phyloP scores from a whole-genome alignment of 2,329 filamentous ascomycete species.

The Aspergillus nomiae region DNA sequence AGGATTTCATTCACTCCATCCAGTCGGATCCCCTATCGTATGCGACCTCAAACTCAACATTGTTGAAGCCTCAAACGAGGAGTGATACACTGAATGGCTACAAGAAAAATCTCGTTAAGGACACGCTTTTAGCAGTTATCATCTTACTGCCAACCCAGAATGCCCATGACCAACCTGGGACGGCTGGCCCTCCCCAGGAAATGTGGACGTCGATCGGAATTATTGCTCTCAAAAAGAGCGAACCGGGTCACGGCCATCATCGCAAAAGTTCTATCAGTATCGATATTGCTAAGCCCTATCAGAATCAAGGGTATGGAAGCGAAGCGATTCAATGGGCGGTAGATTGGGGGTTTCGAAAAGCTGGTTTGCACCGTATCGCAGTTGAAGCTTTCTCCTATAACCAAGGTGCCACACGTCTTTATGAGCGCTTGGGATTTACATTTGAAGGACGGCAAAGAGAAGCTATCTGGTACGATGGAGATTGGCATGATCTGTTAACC shows the following conservation, averaged over 20 bases:
- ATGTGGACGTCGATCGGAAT: background rate
- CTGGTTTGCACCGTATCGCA: slow-evolving; percentile 11
- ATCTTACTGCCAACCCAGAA: background rate
- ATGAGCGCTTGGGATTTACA: slow-evolving; percentile 16
- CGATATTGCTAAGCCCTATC: slow-evolving; percentile 5
- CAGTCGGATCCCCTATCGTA: background rate
- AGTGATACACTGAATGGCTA: background rate
- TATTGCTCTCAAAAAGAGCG: background rate
- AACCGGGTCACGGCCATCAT: background rate
- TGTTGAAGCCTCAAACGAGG: background rate
- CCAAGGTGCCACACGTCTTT: slow-evolving; percentile 9
- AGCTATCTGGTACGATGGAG: slow-evolving; percentile 9
- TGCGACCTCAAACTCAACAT: background rate
- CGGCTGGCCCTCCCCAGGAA: background rate
- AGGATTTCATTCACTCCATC: slow-evolving; percentile 11
- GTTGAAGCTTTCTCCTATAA: slow-evolving; percentile 14
- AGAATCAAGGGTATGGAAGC: slow-evolving; percentile 12
- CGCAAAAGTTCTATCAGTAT: slow-evolving; percentile 7
- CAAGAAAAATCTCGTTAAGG: background rate
- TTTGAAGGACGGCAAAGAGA: slow-evolving; percentile 19
- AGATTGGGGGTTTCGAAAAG: slow-evolving; percentile 15
- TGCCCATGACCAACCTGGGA: background rate
- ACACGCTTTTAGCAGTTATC: background rate
- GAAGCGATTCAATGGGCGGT: slow-evolving; percentile 18
- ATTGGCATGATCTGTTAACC: slow-evolving; percentile 16